Evolutionary conservation across 768 basidiomycete species (phyloP).

Genomic region (Boletus reticulatus): DNA sequence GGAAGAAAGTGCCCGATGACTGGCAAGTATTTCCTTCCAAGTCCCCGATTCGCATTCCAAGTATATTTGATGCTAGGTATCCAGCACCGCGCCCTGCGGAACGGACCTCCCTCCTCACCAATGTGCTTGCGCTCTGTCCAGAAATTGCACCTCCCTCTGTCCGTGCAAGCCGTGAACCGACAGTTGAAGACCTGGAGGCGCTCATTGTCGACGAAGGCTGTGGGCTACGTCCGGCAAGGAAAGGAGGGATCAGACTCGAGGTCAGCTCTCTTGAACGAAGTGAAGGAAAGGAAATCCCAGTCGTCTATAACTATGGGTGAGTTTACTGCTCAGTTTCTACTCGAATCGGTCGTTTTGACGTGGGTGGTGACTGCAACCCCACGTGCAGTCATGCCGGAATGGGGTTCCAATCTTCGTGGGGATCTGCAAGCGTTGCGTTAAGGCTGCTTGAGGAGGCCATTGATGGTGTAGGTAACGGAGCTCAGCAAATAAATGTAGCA

Average conservation of each 20-base stretch:
- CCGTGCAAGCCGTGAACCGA: constrained; percentile 44
- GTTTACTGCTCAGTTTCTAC: constrained; percentile 12
- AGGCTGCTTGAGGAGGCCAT: constrained; percentile 45
- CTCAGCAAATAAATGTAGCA: neutral
- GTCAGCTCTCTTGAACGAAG: constrained; percentile 38
- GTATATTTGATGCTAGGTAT: constrained; percentile 41
- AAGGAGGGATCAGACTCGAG: constrained; percentile 65
- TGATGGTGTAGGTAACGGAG: neutral
- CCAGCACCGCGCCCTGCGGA: constrained; percentile 63
- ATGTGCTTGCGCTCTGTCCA: constrained; percentile 49
- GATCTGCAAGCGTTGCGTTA: constrained; percentile 51
- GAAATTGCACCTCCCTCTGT: constrained; percentile 57
- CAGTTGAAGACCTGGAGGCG: constrained; percentile 46
- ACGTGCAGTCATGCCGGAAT: constrained; percentile 56
- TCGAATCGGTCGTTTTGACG: neutral
- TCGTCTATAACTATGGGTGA: constrained; percentile 68
- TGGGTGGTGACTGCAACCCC: neutral
- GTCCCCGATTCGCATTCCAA: neutral
- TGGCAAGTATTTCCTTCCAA: constrained; percentile 40
- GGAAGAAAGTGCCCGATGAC: constrained; percentile 55
- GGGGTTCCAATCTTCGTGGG: constrained; percentile 67
- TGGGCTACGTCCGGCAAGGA: constrained; percentile 66
- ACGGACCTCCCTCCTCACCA: constrained; percentile 55
- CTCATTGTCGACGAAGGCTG: constrained; percentile 52
- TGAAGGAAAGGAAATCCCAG: constrained; percentile 37